Conservation (phyloP, 768 basidiomycete genomes). For the Xerocomus spinulosus region DNA sequence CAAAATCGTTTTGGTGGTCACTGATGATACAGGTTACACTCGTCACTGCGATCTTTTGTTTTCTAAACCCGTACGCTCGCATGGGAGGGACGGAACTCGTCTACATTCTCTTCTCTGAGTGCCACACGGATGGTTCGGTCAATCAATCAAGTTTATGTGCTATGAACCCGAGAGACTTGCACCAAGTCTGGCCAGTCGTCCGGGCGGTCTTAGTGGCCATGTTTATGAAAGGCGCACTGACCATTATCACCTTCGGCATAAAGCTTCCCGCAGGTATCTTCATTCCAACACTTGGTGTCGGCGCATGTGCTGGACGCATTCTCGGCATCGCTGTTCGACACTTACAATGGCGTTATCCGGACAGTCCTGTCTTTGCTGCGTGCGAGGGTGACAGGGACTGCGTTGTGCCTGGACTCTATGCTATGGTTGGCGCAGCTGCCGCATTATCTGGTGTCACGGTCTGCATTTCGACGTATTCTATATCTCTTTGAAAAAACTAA, state of each 20-base stretch:
- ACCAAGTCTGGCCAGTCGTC: conserved; percentile 58
- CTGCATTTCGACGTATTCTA: conserved; percentile 3
- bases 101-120: conserved; percentile 88
- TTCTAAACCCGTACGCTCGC: conserved; percentile 83
- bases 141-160: conserved; percentile 69
- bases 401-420: conserved; percentile 86
- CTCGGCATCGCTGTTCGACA: conserved; percentile 79
- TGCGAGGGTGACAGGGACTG: conserved; percentile 69
- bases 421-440: conserved; percentile 95
- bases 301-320: conserved; percentile 89
- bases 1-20: not conserved
- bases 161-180: conserved; percentile 50
- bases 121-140: conserved; percentile 51
- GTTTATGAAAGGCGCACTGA: conserved; percentile 74
- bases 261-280: conserved; percentile 93
- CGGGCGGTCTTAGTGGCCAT: conserved; percentile 68
- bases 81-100: conserved; percentile 97
- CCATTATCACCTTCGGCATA: conserved; percentile 90
- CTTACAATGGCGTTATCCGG: conserved; percentile 59
- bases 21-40: conserved; percentile 59
- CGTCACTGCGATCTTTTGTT: conserved; percentile 72
- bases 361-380: conserved; percentile 53
- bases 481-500: conserved; percentile 3
- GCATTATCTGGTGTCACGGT: conserved; percentile 94
- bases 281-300: conserved; percentile 91